Evolutionary conservation across 768 basidiomycete species (phyloP), one percentile per base, ranked within the genome.

Genomic region (Psilocybe tampanensis): DNA sequence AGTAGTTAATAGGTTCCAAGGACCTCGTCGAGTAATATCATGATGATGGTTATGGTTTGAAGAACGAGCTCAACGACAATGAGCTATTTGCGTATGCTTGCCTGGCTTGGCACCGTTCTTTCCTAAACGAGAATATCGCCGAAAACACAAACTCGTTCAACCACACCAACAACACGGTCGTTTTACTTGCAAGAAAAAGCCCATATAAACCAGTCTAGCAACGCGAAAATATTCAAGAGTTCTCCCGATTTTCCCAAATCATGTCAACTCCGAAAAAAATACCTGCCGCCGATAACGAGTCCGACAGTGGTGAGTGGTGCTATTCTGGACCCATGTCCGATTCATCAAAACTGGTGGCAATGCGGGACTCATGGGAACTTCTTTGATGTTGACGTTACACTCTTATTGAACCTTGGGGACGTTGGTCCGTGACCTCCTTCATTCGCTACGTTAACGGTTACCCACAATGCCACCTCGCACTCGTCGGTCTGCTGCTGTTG

Each of bases 401-500:
- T 54, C 53, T 49, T 44, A 12, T 41, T 34, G 12, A 41, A 51
- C 51, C 43, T 56, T 50, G 24, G n/a, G 6, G 26, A 33, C 47
- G 19, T 29, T n/a, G 22, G 45, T 34, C 33, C 57, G 43, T 52
- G 53, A 33, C 17, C 17, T 13, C 29, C 59, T 33, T 36, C 34
- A 17, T 36, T 49, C 39, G 45, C 55, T 44, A 39, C 45, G 32
- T 1, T 32, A 22, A 34, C 47, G 29, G 29, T 54, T 53, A 36
- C 45, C 48, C 55, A 63, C 52, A 56, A 73, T 72, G 71, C 64
- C 71, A 24, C 64, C 68, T 60, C 71, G 71, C 47, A 72, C 71
- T 58, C 72, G 72, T 47, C 71, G 70, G 33, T 67, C 70, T 47
- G 69, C 70, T 48, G 64, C 68, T 39, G 64, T 65, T 47, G 67